Evolutionary conservation across 257 asterid species (phyloP).

Genomic region (Salvia hispanica): DNA sequence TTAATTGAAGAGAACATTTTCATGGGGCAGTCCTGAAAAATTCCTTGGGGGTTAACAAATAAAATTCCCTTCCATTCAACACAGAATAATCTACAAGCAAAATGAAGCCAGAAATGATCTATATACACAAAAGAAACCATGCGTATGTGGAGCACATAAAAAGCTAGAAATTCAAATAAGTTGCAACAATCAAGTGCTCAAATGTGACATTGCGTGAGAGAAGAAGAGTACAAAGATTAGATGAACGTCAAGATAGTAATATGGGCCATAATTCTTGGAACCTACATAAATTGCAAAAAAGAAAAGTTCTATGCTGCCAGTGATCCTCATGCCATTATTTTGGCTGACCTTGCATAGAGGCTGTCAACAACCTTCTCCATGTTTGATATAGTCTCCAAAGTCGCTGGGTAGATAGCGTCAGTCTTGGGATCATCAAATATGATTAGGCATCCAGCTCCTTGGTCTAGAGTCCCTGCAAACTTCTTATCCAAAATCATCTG

Average conservation of each 20-base stretch:
- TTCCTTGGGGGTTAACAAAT: not conserved
- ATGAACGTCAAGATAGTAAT: slow-evolving; percentile 14
- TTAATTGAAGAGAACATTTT: too few relatives aligned
- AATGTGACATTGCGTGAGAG: slow-evolving; percentile 16
- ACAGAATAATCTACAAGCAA: not conserved
- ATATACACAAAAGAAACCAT: slow-evolving; percentile 4
- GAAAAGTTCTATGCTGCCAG: slow-evolving; percentile 2
- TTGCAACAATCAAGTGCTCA: slow-evolving; percentile 23
- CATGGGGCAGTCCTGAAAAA: too few relatives aligned
- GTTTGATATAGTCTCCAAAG: slow-evolving; percentile 58
- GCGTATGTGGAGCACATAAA: slow-evolving; percentile 18
- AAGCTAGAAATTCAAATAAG: slow-evolving; percentile 24
- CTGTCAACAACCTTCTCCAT: slow-evolving; percentile 74
- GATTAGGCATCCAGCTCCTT: slow-evolving; percentile 66
- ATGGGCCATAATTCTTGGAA: slow-evolving; percentile 11
- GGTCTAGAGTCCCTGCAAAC: slow-evolving; percentile 70
- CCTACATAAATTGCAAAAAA: slow-evolving; percentile 3
- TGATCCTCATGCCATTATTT: slow-evolving; percentile 57
- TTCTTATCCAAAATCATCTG: slow-evolving; percentile 71
- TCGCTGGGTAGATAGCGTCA: slow-evolving; percentile 58
- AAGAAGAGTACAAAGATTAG: slow-evolving; percentile 23
- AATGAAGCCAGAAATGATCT: not conserved
- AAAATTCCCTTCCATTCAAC: not conserved
- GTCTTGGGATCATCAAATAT: slow-evolving; percentile 65
- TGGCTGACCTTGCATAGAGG: slow-evolving; percentile 64